Base-by-base conservation (phyloP, 2,329 filamentous ascomycete genomes). In the Aspergillus cejpii region DNA sequence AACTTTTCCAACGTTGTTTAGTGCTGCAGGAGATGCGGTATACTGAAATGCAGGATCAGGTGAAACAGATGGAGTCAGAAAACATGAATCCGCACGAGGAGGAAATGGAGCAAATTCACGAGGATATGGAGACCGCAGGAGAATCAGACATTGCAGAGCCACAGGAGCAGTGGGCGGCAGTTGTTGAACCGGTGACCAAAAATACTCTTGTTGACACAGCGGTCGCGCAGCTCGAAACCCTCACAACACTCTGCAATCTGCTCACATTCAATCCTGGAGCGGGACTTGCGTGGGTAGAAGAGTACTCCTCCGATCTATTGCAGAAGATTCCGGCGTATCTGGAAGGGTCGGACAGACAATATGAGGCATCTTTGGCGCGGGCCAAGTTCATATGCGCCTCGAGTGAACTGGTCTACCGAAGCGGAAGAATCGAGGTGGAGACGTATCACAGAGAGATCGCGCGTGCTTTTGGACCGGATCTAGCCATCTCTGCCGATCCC, bases 181-280 rank as follows among this genome's bases (percentile, higher is more conserved):
- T 87, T n/a, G 72, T 84, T 43, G 81, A 84, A 51, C 79, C 83
- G 0, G 70, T 85, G 20, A 84, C 81, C 1, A 75, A 78, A 20
- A 72, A 75, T 38, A 79, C 80, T 1, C 74, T 88, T 5, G 68
- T 87, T 1, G 84, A 88, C 49, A 87, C 83, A 0, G 73, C 81
- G 11, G 71, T 84, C 24, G 81, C 83, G 3, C 79, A 83, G 50
- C 63, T 87, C 40, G 79, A 69, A 53, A 76, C 66, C 38, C 73
- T 73, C 59, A 78, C 68, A 46, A 75, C 65, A 31, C 69, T 75
- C 42, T 78, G 73, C 58, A 71, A 71, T 50, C 61, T 78, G 28
- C 62, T 71, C 54, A 73, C 53, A 45, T 74, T 56, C 41, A 70
- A 61, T 57, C 65, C 57, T 8, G 60, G 57, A 3, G 66, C 64